Evolutionary conservation across 192 early-diverging fungal species (phyloP), one percentile per base, ranked within the genome.

Genomic region (Piromyces sp.): DNA sequence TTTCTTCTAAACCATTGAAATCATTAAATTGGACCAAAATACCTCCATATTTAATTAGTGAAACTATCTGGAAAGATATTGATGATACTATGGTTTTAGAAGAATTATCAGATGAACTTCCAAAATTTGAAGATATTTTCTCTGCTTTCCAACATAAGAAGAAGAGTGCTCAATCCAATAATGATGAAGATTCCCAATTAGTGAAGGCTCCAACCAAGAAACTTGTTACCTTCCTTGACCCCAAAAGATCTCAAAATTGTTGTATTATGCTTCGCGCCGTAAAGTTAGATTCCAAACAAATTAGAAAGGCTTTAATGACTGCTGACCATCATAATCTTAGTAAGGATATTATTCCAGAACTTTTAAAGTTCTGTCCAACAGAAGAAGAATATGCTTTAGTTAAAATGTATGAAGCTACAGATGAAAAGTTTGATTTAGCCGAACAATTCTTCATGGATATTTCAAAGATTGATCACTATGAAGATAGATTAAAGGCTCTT

Each of bases 241-340:
- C 81, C 0, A 81, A 81, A 78, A 30, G 81, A 30, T 38, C 81
- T n/a, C 81, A 81, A 40, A 81, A 81, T 81, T 30, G 79, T 80
- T 36, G 79, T 33, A 81, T 81, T 33, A 40, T 78, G 30, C 81
- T 81, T 38, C 30, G 81, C 28, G 37, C 38, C 19, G 38, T 81
- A n/a, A 81, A 81, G 29, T 29, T 81, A 17, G 79, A 30, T 30
- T 30, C 29, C 4, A 5, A 79, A 1, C 81, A 81, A 81, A 81
- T 81, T 78, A 81, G 79, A 78, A 33, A 30, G 16, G 81, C 81
- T 38, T 30, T 81, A 30, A 30, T 81, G 13, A 40, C 30, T 1
- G 81, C 30, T 29, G 31, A 81, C 29, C 38, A 81, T 30, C 37
- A 30, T 30, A 40, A 58, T 22, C 81, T 81, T 30, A 22, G 31